phyloP scores from a whole-genome alignment of 2,329 filamentous ascomycete genomes.

The Colletotrichum higginsianum region DNA sequence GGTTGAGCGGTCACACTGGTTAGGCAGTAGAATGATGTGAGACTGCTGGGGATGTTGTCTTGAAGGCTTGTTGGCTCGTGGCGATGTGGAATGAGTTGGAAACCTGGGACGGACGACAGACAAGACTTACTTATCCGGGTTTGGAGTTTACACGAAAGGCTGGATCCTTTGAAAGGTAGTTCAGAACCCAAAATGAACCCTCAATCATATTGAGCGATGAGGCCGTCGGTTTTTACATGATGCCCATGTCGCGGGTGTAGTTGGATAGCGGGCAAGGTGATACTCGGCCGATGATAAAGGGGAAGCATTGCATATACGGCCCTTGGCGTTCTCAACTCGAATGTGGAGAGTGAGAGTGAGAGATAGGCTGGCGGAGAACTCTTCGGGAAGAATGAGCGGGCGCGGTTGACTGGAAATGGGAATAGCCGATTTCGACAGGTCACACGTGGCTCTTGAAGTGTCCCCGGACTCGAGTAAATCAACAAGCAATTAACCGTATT shows the following conservation, averaged over 20 bases:
- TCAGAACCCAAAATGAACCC: neutral
- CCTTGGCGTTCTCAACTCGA: conserved; percentile 13
- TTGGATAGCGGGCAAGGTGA: neutral
- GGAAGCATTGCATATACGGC: conserved; percentile 20
- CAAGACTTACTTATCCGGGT: neutral
- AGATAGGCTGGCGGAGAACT: conserved; percentile 26
- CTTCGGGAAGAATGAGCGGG: conserved; percentile 11
- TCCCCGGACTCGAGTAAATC: neutral
- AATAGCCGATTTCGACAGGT: neutral
- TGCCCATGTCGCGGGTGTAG: neutral
- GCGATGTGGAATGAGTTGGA: neutral
- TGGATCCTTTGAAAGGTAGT: neutral
- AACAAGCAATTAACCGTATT: too few species aligned
- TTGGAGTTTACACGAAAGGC: neutral
- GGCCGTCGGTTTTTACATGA: neutral
- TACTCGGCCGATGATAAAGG: conserved; percentile 25
- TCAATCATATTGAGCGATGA: neutral
- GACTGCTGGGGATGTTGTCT: too few species aligned
- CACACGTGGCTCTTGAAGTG: neutral
- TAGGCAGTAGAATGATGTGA: too few species aligned
- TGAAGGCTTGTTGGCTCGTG: neutral
- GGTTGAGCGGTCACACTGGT: too few species aligned
- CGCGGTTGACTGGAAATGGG: neutral
- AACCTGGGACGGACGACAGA: neutral
- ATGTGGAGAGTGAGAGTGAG: conserved; percentile 30